phyloP scores from a whole-genome alignment of 2,329 filamentous ascomycete species.

The Raffaelea albimanens region DNA sequence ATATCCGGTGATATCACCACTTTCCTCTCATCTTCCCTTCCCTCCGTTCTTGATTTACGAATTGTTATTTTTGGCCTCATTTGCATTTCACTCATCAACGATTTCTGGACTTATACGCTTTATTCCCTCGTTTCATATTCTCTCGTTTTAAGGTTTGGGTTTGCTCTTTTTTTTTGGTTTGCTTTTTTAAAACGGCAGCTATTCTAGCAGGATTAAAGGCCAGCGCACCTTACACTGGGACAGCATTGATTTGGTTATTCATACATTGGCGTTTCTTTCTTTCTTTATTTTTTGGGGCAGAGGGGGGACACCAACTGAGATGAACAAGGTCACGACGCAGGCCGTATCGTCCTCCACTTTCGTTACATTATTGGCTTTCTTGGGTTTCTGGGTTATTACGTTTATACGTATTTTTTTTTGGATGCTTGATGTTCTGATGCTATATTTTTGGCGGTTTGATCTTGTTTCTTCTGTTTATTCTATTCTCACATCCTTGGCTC shows the following conservation, averaged over 20 bases:
- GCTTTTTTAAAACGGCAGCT: neutral
- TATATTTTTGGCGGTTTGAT: too few species aligned
- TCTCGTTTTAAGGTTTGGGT: neutral
- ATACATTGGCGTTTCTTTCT: neutral
- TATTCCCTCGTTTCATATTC: neutral
- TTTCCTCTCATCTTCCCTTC: neutral
- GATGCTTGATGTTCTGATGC: too few species aligned
- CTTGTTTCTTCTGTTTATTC: neutral
- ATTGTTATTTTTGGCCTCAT: neutral
- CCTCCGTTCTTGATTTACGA: neutral
- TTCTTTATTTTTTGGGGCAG: too few species aligned
- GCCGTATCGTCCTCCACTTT: neutral
- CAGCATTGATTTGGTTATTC: neutral
- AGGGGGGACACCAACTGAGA: neutral
- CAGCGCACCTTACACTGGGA: neutral
- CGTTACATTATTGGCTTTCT: neutral
- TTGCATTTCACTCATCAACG: neutral
- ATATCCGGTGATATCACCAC: slow-evolving; percentile 53
- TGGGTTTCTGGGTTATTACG: neutral
- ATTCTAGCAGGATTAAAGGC: too few species aligned
- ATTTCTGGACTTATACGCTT: neutral
- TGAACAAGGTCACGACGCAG: neutral
- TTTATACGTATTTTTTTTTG: too few species aligned
- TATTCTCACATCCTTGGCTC: neutral
- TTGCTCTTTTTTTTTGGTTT: neutral